These are phyloP conservation scores for Gautieria morchelliformis DNA, from an alignment of 768 basidiomycete genomes.

Conservation along the genomic window DNA sequence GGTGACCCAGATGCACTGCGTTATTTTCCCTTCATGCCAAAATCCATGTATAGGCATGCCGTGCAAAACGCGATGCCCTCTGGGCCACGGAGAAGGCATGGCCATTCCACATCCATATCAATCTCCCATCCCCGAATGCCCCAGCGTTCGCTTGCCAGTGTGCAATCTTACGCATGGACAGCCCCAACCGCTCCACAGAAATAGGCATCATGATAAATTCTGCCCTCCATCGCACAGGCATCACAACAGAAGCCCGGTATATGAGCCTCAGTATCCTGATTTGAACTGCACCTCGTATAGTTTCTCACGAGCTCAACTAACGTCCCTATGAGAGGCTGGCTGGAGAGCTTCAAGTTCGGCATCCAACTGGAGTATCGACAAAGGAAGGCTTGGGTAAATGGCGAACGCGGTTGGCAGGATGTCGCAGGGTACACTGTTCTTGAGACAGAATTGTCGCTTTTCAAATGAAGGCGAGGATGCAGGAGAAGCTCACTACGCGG, in stretches of 20 bases:
- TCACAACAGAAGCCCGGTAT: conserved; percentile 38
- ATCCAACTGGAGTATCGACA: conserved; percentile 29
- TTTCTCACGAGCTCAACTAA: conserved; percentile 36
- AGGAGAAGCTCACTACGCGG: conserved; percentile 10
- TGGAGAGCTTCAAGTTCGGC: conserved; percentile 32
- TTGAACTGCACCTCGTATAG: conserved; percentile 29
- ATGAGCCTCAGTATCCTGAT: conserved; percentile 25
- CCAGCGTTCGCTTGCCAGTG: conserved; percentile 26
- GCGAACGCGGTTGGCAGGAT: conserved; percentile 26
- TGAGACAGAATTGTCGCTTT: conserved; percentile 32
- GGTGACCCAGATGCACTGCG: conserved; percentile 29
- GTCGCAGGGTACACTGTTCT: conserved; percentile 34
- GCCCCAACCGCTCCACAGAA: conserved; percentile 26
- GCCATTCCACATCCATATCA: conserved; percentile 26
- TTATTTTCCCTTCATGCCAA: conserved; percentile 32
- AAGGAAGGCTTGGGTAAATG: conserved; percentile 33
- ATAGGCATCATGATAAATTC: conserved; percentile 32
- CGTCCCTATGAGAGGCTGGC: conserved; percentile 35
- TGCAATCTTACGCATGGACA: conserved; percentile 31
- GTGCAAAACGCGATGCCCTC: conserved; percentile 25
- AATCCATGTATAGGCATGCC: conserved; percentile 26
- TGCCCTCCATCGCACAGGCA: conserved; percentile 26
- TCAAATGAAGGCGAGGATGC: conserved; percentile 27
- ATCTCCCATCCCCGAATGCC: not conserved
- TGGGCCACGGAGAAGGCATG: conserved; percentile 19